These are phyloP conservation scores for Penicillium sp. DNA, from an alignment of 2,329 filamentous ascomycete species.

Conservation along the genomic window DNA sequence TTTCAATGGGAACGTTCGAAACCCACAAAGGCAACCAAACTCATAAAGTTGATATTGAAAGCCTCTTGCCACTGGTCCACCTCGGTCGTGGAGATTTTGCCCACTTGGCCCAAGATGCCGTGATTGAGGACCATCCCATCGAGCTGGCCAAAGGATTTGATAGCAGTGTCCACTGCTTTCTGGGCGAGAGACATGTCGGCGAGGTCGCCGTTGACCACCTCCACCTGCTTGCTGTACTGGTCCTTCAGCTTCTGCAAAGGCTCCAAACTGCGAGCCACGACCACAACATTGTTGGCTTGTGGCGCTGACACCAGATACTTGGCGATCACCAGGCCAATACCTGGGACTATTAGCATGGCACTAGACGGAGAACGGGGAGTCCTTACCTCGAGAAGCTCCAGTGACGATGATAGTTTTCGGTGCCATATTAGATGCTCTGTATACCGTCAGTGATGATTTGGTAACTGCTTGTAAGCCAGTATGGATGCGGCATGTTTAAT, in stretches of 20 bases:
- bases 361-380: not conserved
- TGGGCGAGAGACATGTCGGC: slow-evolving; percentile 50
- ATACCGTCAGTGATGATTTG: slow-evolving; percentile 4
- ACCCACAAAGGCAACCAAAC: slow-evolving; percentile 67
- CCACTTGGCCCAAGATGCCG: slow-evolving; percentile 70
- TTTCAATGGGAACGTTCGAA: not conserved
- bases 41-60: slow-evolving; percentile 86
- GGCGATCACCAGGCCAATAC: slow-evolving; percentile 57
- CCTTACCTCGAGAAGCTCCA: slow-evolving; percentile 56
- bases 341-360: slow-evolving; percentile 30
- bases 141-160: slow-evolving; percentile 62
- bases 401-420: slow-evolving; percentile 66
- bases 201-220: slow-evolving; percentile 54
- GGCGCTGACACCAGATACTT: slow-evolving; percentile 52
- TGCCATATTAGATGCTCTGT: slow-evolving; percentile 34
- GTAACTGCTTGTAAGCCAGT: not conserved
- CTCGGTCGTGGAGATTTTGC: slow-evolving; percentile 61
- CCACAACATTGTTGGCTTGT: slow-evolving; percentile 51
- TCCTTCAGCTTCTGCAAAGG: slow-evolving; percentile 51
- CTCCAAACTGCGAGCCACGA: slow-evolving; percentile 51
- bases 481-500: too few relatives aligned
- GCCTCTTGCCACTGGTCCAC: slow-evolving; percentile 66
- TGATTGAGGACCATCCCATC: slow-evolving; percentile 88
- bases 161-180: slow-evolving; percentile 59
- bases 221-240: slow-evolving; percentile 51